Evolutionary conservation across 306 rosid species (phyloP).

Genomic region (Carpinus fangiana): DNA sequence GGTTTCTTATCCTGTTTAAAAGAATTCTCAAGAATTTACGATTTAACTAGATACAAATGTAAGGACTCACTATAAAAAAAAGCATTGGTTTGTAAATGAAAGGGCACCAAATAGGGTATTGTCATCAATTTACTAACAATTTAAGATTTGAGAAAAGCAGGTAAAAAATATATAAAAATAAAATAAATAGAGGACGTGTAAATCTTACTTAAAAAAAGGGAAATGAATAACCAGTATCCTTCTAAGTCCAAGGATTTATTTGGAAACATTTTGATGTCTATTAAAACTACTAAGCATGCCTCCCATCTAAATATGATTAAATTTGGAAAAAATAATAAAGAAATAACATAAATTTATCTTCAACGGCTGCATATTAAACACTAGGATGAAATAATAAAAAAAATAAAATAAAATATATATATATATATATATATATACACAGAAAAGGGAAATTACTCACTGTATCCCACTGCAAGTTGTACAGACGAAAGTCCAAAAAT

Average conservation of each 20-base stretch:
- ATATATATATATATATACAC: not conserved
- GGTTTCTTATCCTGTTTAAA: no score
- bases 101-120: not conserved
- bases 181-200: not conserved
- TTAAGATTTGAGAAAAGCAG: not conserved
- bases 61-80: not conserved
- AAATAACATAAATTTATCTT: not conserved
- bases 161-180: no score
- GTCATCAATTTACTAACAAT: not conserved
- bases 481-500: constrained; percentile 76
- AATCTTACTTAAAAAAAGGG: not conserved
- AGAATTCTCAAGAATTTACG: no score
- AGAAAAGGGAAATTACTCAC: constrained; percentile 49
- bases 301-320: not conserved
- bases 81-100: not conserved
- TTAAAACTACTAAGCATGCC: not conserved
- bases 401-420: not conserved
- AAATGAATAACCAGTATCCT: not conserved
- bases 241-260: not conserved
- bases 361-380: constrained; percentile 1
- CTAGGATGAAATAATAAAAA: not conserved
- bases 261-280: not conserved
- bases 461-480: constrained; percentile 83
- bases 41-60: not conserved
- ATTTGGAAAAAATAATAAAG: not conserved